These are phyloP conservation scores for Haplosporangium sp. DNA, from an alignment of 371 early-diverging fungal species.

Conservation along the genomic window DNA sequence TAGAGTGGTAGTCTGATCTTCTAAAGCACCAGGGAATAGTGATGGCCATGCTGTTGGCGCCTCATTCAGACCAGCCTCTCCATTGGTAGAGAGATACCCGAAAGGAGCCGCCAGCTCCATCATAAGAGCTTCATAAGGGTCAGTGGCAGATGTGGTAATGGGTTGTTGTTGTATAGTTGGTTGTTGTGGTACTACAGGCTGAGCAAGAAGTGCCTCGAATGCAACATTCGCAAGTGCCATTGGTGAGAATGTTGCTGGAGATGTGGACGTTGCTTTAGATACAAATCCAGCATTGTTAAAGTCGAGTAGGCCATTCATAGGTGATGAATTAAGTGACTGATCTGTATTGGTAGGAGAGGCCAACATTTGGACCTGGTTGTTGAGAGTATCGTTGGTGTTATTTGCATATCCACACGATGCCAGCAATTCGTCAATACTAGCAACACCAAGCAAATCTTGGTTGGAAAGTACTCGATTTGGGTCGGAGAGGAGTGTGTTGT, in stretches of 20 bases:
- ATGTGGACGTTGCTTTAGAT: slow-evolving; percentile 15
- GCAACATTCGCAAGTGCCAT: slow-evolving; percentile 34
- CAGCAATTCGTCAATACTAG: slow-evolving; percentile 42
- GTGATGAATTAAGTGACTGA: slow-evolving; percentile 31
- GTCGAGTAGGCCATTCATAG: slow-evolving; percentile 29
- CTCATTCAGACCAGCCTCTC: slow-evolving; percentile 4
- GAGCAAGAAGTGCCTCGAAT: slow-evolving; percentile 29
- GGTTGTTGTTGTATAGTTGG: slow-evolving; percentile 17
- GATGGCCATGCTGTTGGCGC: slow-evolving; percentile 44
- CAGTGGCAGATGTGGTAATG: not conserved
- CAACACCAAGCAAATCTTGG: slow-evolving; percentile 32
- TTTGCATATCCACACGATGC: slow-evolving; percentile 34
- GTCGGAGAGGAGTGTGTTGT: slow-evolving; percentile 21
- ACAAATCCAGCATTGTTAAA: slow-evolving; percentile 7
- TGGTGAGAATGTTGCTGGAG: slow-evolving; percentile 34
- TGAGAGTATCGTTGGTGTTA: not conserved
- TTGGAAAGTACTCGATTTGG: slow-evolving; percentile 27
- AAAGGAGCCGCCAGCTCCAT: slow-evolving; percentile 39
- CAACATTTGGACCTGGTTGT: slow-evolving; percentile 14
- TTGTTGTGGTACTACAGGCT: slow-evolving; percentile 14
- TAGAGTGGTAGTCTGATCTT: slow-evolving; percentile 2
- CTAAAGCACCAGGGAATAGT: slow-evolving; percentile 29
- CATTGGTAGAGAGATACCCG: slow-evolving; percentile 20
- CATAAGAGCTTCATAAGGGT: slow-evolving; percentile 16
- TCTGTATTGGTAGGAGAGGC: slow-evolving; percentile 31